Evolutionary conservation across 805 yeast species (phyloP), one percentile per base, ranked within the genome.

Genomic region (Yamadazyma sp.): DNA sequence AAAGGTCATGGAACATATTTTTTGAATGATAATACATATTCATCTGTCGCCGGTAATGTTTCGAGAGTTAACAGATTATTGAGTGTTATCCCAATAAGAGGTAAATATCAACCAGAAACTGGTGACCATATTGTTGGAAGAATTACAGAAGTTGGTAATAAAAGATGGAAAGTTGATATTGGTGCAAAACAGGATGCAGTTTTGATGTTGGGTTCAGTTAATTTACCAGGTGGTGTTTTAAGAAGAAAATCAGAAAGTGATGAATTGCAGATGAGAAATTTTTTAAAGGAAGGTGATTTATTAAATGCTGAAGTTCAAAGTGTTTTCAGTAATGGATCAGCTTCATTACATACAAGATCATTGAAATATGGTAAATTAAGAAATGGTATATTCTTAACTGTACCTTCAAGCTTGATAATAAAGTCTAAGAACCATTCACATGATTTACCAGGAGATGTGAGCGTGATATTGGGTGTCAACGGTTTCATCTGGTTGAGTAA

Each of bases 101-200:
- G 96, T 4, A 70, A 95, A 40, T 93, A 91, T 54, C 73, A 79
- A 22, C 96, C 98, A 1, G 97, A 88, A 45, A 87, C 96, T 2
- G 98, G 98, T 45, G 98, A 93, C 56, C 98, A 93, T 58, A 72
- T 93, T 15, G 81, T 93, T 15, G 99, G 99, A 1, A 70, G 98
- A 43, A 82, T 93, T 46, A 82, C 93, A 2, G 98, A 93, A 50
- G 97, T 91, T 5, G 95, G 95, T 1, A 84, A 83, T 44, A 86
- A 82, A 55, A 70, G 98, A 49, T 93, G 99, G 98, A 87, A 83
- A 55, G 98, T 93, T 11, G 96, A 91, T 50, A 87, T 93, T 44
- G 98, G 98, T 19, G 86, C 87, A n/a, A 82, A 80, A 51, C 95
- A 86, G 52, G 91, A 88, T 55, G 98, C 97, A 0, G 81, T 86